Conservation (phyloP, 257 asterid species). For the Oldenlandia corymbosa region DNA sequence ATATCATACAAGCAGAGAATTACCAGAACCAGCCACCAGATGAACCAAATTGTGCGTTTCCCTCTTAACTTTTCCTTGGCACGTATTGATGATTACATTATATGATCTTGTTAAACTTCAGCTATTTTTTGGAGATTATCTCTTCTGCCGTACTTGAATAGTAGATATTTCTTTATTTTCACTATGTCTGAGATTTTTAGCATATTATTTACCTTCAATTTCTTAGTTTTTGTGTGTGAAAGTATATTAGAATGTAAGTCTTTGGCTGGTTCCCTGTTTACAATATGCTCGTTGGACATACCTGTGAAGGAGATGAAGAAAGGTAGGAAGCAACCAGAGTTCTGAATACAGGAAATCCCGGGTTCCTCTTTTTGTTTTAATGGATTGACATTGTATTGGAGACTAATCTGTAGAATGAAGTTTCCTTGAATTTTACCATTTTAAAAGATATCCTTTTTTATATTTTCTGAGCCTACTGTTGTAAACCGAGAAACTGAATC, state of each 20-base stretch:
- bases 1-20: slow-evolving; percentile 80
- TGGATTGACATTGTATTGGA: not conserved
- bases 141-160: not conserved
- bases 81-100: not conserved
- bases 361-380: not conserved
- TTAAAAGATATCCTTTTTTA: too few relatives aligned
- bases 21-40: slow-evolving; percentile 62
- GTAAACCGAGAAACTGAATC: not conserved
- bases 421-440: not conserved
- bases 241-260: not conserved
- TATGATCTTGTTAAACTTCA: not conserved
- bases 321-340: not conserved
- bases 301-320: not conserved
- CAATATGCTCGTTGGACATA: not conserved
- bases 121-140: not conserved
- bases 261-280: not conserved
- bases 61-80: not conserved
- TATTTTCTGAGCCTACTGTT: not conserved
- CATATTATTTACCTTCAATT: not conserved
- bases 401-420: not conserved
- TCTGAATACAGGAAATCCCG: not conserved
- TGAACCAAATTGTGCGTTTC: slow-evolving; percentile 66
- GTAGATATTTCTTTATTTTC: too few relatives aligned
- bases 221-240: not conserved
- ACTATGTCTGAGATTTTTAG: not conserved